A percentile compares a stretch with the other conserved stretches of the same genome.
Evolutionary conservation across 257 asterid genomes (phyloP).

Genomic region (Gentiana straminea): DNA sequence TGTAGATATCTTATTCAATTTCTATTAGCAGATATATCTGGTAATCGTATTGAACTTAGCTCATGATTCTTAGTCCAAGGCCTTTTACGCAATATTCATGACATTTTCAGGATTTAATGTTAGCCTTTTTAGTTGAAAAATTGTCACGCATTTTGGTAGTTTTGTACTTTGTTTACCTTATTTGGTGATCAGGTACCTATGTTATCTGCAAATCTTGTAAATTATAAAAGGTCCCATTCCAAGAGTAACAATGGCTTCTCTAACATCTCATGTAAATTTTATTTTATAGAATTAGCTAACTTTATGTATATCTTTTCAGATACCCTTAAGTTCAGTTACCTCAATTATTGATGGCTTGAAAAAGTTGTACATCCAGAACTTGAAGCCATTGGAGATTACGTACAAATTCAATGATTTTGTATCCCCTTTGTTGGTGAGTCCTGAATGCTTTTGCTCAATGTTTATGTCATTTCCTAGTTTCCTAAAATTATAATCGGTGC

Average conservation of each 20-base stretch:
- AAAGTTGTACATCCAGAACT: slow-evolving; percentile 69
- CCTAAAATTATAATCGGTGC: neutral
- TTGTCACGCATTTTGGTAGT: too few relatives aligned
- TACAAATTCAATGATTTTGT: slow-evolving; percentile 82
- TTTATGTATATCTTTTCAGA: slow-evolving; percentile 22
- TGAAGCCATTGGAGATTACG: slow-evolving; percentile 81
- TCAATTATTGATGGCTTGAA: slow-evolving; percentile 92
- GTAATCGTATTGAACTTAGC: too few relatives aligned
- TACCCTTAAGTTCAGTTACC: slow-evolving; percentile 68
- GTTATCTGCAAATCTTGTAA: neutral
- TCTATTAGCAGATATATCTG: too few relatives aligned
- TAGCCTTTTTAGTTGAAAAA: too few relatives aligned
- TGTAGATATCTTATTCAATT: too few relatives aligned
- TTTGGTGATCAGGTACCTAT: too few relatives aligned
- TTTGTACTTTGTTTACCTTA: too few relatives aligned
- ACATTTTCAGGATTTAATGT: too few relatives aligned
- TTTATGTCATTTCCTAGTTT: neutral
- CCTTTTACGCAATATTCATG: too few relatives aligned
- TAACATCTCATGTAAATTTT: too few relatives aligned
- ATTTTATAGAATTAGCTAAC: too few relatives aligned
- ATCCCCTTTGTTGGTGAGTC: slow-evolving; percentile 72
- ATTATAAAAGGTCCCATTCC: neutral
- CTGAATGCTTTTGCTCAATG: slow-evolving; percentile 7
- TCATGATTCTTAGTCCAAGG: too few relatives aligned
- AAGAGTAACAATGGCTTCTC: neutral